Evolutionary conservation across 352 stramenopile species (phyloP).

Genomic region (Phytophthora pisi): DNA sequence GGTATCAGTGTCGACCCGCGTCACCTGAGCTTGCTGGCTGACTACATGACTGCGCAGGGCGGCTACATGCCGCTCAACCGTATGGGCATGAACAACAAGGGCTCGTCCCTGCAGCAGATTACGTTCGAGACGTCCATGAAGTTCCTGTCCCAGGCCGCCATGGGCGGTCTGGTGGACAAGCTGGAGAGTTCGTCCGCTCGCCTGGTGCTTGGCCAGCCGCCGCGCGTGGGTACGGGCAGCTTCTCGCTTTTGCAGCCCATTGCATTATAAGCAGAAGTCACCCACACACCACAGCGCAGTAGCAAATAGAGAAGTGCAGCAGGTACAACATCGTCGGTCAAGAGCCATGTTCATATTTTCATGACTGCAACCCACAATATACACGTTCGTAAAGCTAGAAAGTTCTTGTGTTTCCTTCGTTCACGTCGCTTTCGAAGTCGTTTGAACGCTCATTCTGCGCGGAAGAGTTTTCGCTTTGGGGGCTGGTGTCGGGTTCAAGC

Average conservation of each 20-base stretch:
- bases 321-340: slow-evolving; percentile 24
- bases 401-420: neutral
- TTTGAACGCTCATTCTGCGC: slow-evolving; percentile 52
- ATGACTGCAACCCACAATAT: slow-evolving; percentile 42
- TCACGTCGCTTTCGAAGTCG: slow-evolving; percentile 11
- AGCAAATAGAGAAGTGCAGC: slow-evolving; percentile 36
- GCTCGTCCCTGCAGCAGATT: slow-evolving; percentile 98
- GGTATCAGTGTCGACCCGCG: slow-evolving; percentile 98
- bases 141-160: slow-evolving; percentile 97
- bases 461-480: slow-evolving; percentile 39
- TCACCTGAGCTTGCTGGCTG: slow-evolving; percentile 98
- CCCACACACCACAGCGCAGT: slow-evolving; percentile 8
- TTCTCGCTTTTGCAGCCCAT: slow-evolving; percentile 94
- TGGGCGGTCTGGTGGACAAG: slow-evolving; percentile 89
- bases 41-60: slow-evolving; percentile 99
- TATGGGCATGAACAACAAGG: slow-evolving; percentile 96
- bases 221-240: slow-evolving; percentile 95
- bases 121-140: slow-evolving; percentile 99
- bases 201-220: slow-evolving; percentile 95
- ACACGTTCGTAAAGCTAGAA: slow-evolving; percentile 36
- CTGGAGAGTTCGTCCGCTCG: slow-evolving; percentile 95
- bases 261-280: slow-evolving; percentile 58
- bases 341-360: slow-evolving; percentile 42
- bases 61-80: slow-evolving; percentile 98
- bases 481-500: slow-evolving; percentile 48